A percentile compares a stretch with the other conserved stretches of the same genome.
phyloP scores from a whole-genome alignment of 129 eudicot genomes.

The Chrysanthemum seticuspe region DNA sequence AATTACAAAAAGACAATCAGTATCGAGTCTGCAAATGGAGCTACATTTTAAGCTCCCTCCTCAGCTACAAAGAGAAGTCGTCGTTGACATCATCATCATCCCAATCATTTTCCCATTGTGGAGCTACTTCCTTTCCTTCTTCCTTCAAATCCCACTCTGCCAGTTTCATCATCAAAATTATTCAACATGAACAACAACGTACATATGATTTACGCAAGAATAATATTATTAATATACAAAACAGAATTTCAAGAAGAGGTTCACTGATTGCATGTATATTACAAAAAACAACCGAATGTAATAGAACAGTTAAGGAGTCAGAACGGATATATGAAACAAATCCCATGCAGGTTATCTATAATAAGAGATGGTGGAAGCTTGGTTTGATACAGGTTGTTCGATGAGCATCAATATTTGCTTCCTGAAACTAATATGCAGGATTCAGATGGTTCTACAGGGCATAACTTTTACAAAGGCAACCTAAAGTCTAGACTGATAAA shows the following conservation, averaged over 20 bases:
- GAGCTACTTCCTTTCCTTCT: conserved; percentile 70
- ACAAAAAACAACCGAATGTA: too few relatives aligned
- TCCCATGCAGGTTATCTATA: too few relatives aligned
- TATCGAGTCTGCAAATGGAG: conserved; percentile 17
- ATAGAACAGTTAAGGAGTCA: too few relatives aligned
- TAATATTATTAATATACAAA: not conserved
- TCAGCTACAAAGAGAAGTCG: conserved; percentile 86
- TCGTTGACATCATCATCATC: conserved; percentile 98
- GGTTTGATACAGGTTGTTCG: too few relatives aligned
- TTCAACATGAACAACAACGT: not conserved
- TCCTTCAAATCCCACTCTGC: conserved; percentile 80
- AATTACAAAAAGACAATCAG: conserved; percentile 11
- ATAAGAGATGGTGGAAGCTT: too few relatives aligned
- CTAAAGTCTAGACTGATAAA: too few relatives aligned
- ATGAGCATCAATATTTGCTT: too few relatives aligned
- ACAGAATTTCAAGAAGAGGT: not conserved
- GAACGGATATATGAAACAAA: too few relatives aligned
- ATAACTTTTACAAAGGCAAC: too few relatives aligned
- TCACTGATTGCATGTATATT: too few relatives aligned
- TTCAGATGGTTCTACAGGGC: too few relatives aligned
- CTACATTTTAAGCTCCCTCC: conserved; percentile 63
- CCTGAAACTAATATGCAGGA: too few relatives aligned
- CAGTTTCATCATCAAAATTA: conserved; percentile 13
- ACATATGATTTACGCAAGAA: not conserved
- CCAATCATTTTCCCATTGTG: conserved; percentile 99